These are phyloP conservation scores for Xylariales sp. DNA, from an alignment of 2,329 filamentous ascomycete genomes.

Conservation along the genomic window DNA sequence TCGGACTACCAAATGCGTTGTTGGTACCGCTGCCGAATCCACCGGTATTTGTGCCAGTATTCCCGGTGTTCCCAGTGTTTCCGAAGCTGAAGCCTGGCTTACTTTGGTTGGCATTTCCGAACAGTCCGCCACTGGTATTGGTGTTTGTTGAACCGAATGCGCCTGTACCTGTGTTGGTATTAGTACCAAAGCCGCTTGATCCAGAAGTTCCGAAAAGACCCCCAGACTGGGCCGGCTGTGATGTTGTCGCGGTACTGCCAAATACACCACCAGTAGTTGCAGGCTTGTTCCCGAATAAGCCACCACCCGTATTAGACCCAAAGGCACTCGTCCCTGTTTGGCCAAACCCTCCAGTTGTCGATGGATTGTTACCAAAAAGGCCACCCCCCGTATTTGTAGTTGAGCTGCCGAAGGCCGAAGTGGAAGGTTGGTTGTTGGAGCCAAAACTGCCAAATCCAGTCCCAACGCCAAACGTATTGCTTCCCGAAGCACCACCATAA, in stretches of 20 bases:
- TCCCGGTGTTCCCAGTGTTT: conserved; percentile 23
- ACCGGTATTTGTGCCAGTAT: conserved; percentile 34
- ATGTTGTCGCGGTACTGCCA: conserved; percentile 49
- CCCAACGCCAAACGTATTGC: conserved; percentile 83
- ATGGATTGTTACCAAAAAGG: conserved; percentile 53
- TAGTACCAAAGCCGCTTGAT: conserved; percentile 58
- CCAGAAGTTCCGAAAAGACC: conserved; percentile 54
- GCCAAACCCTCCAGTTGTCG: conserved; percentile 45
- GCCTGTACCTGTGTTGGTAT: conserved; percentile 53
- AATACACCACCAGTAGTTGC: conserved; percentile 52
- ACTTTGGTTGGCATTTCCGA: conserved; percentile 50
- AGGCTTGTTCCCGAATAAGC: conserved; percentile 57
- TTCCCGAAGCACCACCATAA: conserved; percentile 83
- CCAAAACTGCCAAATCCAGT: conserved; percentile 64
- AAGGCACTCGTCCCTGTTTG: conserved; percentile 43
- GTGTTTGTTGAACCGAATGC: conserved; percentile 59
- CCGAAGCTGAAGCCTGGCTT: conserved; percentile 46
- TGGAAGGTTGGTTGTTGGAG: conserved; percentile 49
- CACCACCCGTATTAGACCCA: conserved; percentile 47
- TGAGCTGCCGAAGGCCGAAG: conserved; percentile 45
- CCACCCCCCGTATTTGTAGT: conserved; percentile 54
- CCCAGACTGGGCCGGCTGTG: conserved; percentile 39
- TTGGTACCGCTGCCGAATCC: conserved; percentile 40
- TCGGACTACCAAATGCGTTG: conserved; percentile 49
- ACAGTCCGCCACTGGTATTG: conserved; percentile 53